Conservation (phyloP, 768 basidiomycete genomes). For the Macrocybe gigantea region DNA sequence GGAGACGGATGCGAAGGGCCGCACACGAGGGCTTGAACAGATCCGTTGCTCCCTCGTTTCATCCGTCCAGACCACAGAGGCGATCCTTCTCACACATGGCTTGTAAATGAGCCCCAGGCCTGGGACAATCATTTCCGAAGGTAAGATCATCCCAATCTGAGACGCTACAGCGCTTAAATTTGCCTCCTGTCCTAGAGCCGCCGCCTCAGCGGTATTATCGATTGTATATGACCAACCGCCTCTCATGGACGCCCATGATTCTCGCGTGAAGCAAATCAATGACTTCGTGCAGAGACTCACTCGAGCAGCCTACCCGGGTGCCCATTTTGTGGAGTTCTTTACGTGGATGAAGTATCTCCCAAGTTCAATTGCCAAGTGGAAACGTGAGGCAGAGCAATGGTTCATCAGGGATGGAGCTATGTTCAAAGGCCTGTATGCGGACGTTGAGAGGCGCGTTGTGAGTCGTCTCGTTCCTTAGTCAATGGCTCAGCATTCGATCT, state of each 20-base stretch:
- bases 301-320: conserved; percentile 25
- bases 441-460: conserved; percentile 7
- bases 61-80: conserved; percentile 22
- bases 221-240: conserved; percentile 12
- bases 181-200: conserved; percentile 4
- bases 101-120: conserved; percentile 17
- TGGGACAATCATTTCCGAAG: conserved; percentile 26
- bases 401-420: conserved; percentile 5
- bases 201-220: conserved; percentile 10
- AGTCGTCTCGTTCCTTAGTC: background rate
- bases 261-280: conserved; percentile 7
- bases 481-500: background rate
- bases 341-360: conserved; percentile 26
- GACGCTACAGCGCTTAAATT: background rate
- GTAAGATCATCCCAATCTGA: conserved; percentile 4
- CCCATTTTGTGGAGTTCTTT: conserved; percentile 27
- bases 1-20: conserved; percentile 27
- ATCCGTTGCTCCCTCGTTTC: conserved; percentile 13
- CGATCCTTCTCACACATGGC: conserved; percentile 20
- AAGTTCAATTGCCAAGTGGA: conserved; percentile 16
- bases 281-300: conserved; percentile 19
- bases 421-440: conserved; percentile 6
- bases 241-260: conserved; percentile 7
- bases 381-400: conserved; percentile 8
- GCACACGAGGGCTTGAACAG: conserved; percentile 26